Conservation (phyloP, 805 yeast genomes). For the Candida dendrica region DNA sequence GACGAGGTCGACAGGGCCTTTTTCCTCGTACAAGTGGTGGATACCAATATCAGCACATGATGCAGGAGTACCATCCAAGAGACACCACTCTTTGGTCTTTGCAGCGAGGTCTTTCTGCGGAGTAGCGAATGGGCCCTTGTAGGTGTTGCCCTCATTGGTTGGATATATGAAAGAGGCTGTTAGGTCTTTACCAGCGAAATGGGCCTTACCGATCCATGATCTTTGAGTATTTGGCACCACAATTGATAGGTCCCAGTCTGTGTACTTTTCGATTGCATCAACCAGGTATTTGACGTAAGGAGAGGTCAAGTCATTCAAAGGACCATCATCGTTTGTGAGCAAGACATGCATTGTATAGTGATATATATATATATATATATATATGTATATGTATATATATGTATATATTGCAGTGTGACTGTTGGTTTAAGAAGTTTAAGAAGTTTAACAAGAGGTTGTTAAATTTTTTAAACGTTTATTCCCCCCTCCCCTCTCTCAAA, state of each 20-base stretch:
- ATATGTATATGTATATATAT: too few species aligned
- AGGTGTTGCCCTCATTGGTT: slow-evolving; percentile 42
- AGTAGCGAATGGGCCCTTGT: slow-evolving; percentile 57
- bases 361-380: too few species aligned
- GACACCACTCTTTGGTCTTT: slow-evolving; percentile 68
- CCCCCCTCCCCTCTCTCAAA: too few species aligned
- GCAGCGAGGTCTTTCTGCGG: slow-evolving; percentile 35
- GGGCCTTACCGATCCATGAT: slow-evolving; percentile 98
- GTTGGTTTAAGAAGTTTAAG: too few species aligned
- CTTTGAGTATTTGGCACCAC: slow-evolving; percentile 78
- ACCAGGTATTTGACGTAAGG: slow-evolving; percentile 83
- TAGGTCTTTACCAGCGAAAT: slow-evolving; percentile 70
- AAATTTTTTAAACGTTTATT: too few species aligned
- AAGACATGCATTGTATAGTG: slow-evolving; percentile 1
- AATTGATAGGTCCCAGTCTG: slow-evolving; percentile 82
- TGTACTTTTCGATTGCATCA: slow-evolving; percentile 50
- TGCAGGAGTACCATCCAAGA: slow-evolving; percentile 93
- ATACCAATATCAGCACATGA: slow-evolving; percentile 89
- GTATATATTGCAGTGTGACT: too few species aligned
- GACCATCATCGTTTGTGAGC: slow-evolving; percentile 94
- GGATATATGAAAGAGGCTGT: slow-evolving; percentile 61
- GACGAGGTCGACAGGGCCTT: slow-evolving; percentile 72
- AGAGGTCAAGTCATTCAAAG: slow-evolving; percentile 69
- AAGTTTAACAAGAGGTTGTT: too few species aligned
- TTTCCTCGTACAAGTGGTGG: slow-evolving; percentile 52